Conservation (phyloP, 495 filamentous ascomycete species). For the Neurospora cerealis region DNA sequence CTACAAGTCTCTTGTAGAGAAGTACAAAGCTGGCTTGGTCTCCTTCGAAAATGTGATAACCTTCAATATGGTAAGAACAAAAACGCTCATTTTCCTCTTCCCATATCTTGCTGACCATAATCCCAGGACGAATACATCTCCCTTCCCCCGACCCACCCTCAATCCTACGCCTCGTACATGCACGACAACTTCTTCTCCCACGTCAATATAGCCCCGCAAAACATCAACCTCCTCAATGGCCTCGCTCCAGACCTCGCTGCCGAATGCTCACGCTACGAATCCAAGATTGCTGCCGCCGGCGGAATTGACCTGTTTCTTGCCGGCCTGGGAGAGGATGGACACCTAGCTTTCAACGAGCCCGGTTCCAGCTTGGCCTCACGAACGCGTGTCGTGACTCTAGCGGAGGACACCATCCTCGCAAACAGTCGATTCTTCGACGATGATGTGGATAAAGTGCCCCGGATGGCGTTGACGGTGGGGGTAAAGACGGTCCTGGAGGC, state of each 20-base stretch:
- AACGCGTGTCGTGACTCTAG: constrained; percentile 76
- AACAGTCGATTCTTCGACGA: constrained; percentile 77
- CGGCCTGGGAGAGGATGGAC: constrained; percentile 76
- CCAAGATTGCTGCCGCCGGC: constrained; percentile 61
- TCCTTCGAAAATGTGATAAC: constrained; percentile 83
- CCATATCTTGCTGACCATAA: not conserved
- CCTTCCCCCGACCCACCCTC: constrained; percentile 68
- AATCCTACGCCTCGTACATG: constrained; percentile 86
- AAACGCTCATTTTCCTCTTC: not conserved
- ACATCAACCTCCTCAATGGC: constrained; percentile 80
- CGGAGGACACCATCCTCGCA: constrained; percentile 77
- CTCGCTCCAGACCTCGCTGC: constrained; percentile 65
- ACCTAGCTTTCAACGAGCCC: constrained; percentile 87
- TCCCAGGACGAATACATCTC: constrained; percentile 76
- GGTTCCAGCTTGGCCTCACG: constrained; percentile 69
- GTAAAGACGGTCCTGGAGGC: constrained; percentile 81
- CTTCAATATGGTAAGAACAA: constrained; percentile 71
- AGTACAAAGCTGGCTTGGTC: constrained; percentile 66
- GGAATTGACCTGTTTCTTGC: constrained; percentile 82
- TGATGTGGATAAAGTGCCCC: constrained; percentile 62
- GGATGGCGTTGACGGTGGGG: constrained; percentile 77
- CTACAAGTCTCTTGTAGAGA: constrained; percentile 66
- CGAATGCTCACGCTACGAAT: constrained; percentile 71
- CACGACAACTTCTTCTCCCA: constrained; percentile 86
- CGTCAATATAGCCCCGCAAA: constrained; percentile 67